Evolutionary conservation across 495 filamentous ascomycete genomes (phyloP).

Genomic region (Beverwykella pulmonaria): DNA sequence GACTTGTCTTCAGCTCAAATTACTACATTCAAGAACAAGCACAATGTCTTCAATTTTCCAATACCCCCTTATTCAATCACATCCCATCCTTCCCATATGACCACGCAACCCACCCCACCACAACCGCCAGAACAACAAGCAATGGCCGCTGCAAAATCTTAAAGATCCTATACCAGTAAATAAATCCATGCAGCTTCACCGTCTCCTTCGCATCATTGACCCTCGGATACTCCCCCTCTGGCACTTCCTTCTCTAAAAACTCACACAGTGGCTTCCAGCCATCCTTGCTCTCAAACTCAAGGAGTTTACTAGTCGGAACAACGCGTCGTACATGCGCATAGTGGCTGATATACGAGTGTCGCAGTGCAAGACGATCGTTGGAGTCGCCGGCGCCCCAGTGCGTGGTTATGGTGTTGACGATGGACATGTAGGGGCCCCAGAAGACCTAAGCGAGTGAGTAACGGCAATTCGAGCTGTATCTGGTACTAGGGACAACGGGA

Average conservation of each 20-base stretch:
- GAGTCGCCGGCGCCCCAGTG: conserved; percentile 2
- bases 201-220: conserved; percentile 20
- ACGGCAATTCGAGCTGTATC: too few species aligned
- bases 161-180: background rate
- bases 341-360: conserved; percentile 1
- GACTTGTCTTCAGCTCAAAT: too few species aligned
- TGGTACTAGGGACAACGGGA: too few species aligned
- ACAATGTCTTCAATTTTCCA: too few species aligned
- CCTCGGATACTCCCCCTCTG: conserved; percentile 8
- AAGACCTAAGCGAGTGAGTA: too few species aligned
- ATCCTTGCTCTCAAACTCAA: conserved; percentile 19
- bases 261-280: conserved; percentile 24
- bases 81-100: too few species aligned
- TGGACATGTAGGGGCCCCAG: too few species aligned
- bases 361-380: background rate
- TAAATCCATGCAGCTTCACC: conserved; percentile 5
- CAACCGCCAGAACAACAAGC: background rate
- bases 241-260: conserved; percentile 15
- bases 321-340: conserved; percentile 7
- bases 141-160: background rate
- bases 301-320: conserved; percentile 5
- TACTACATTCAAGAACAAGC: too few species aligned
- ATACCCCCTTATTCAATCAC: too few species aligned
- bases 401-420: background rate
- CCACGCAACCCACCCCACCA: too few species aligned